Conservation (phyloP, 164 flowering plant genomes). For the Piper longum region DNA sequence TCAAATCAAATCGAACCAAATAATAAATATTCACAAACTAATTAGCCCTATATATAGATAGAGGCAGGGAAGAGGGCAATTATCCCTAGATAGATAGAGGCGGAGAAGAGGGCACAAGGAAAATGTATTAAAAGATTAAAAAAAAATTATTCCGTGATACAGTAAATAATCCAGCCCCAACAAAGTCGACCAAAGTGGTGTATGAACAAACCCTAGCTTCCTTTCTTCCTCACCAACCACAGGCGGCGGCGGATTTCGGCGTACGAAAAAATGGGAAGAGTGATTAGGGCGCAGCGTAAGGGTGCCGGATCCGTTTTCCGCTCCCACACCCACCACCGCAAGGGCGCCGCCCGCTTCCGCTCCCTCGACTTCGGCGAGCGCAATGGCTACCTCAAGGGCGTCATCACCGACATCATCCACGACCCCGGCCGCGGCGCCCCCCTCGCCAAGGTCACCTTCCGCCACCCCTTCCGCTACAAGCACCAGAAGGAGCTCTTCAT, state of each 20-base stretch:
- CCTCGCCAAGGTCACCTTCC: slow-evolving; percentile 39
- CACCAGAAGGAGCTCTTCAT: slow-evolving; percentile 54
- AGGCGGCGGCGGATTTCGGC: neutral
- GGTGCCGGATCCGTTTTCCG: slow-evolving; percentile 14
- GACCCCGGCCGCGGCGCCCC: slow-evolving; percentile 60
- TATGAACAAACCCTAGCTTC: too few relatives aligned
- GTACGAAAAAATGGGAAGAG: slow-evolving; percentile 7
- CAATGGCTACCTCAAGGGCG: slow-evolving; percentile 47
- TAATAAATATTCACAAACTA: too few relatives aligned
- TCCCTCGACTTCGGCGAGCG: slow-evolving; percentile 51
- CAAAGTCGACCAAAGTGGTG: too few relatives aligned
- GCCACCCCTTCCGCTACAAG: slow-evolving; percentile 47
- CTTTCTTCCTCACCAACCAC: too few relatives aligned
- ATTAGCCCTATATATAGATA: too few relatives aligned
- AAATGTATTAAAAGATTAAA: too few relatives aligned
- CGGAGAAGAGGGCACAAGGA: too few relatives aligned
- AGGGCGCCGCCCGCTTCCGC: slow-evolving; percentile 48
- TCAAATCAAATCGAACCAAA: too few relatives aligned
- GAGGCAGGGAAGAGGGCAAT: too few relatives aligned
- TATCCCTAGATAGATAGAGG: too few relatives aligned
- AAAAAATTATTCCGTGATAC: too few relatives aligned
- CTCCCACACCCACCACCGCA: slow-evolving; percentile 34
- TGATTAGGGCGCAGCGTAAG: slow-evolving; percentile 14
- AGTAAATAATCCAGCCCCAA: too few relatives aligned
- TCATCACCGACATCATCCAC: slow-evolving; percentile 37